Conservation (phyloP, 352 stramenopile species). For the Thraustotheca clavata region DNA sequence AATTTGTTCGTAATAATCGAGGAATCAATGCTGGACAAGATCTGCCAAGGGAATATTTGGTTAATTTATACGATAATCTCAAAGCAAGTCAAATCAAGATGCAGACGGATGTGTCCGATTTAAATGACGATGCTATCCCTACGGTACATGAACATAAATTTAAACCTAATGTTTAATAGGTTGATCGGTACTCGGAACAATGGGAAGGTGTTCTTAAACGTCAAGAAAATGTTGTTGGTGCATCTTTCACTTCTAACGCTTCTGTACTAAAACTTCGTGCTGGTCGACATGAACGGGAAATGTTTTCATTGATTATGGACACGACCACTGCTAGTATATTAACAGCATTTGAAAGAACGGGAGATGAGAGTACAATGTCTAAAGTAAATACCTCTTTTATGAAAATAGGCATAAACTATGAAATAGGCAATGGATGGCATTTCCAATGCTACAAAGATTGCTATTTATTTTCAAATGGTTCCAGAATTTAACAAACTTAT, state of each 20-base stretch:
- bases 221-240: slow-evolving; percentile 78
- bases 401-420: no score
- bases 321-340: slow-evolving; percentile 71
- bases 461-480: slow-evolving; percentile 73
- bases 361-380: slow-evolving; percentile 77
- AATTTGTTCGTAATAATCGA: slow-evolving; percentile 83
- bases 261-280: slow-evolving; percentile 78
- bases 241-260: slow-evolving; percentile 79
- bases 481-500: slow-evolving; percentile 81
- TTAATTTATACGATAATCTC: slow-evolving; percentile 74
- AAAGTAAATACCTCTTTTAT: slow-evolving; percentile 12
- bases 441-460: slow-evolving; percentile 77
- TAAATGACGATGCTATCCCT: slow-evolving; percentile 27
- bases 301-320: slow-evolving; percentile 80
- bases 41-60: slow-evolving; percentile 59
- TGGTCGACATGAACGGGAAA: slow-evolving; percentile 80
- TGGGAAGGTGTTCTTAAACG: slow-evolving; percentile 83
- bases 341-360: slow-evolving; percentile 76
- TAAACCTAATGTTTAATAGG: slow-evolving; percentile 14
- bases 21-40: slow-evolving; percentile 79
- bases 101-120: slow-evolving; percentile 79
- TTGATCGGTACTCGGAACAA: slow-evolving; percentile 81
- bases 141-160: slow-evolving; percentile 33
- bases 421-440: slow-evolving; percentile 69
- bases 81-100: slow-evolving; percentile 80